A percentile compares a stretch with the other conserved stretches of the same genome.
phyloP scores from a whole-genome alignment of 2,329 filamentous ascomycete species.

The Pezicula carpinea region DNA sequence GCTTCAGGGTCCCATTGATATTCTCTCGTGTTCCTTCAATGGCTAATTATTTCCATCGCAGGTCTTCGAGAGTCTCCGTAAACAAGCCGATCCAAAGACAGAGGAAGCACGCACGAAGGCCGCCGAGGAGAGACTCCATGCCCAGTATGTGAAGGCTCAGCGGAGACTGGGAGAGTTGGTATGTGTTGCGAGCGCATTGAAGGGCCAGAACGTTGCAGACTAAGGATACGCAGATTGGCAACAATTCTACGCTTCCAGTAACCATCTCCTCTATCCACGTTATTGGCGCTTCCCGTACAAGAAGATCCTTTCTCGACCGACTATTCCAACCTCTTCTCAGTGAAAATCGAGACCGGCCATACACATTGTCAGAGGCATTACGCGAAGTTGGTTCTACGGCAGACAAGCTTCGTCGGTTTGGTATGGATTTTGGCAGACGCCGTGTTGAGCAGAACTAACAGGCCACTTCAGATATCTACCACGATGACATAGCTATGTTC shows the following conservation, averaged over 20 bases:
- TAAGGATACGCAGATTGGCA: constrained; percentile 52
- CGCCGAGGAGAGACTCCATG: constrained; percentile 40
- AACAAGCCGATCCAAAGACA: constrained; percentile 53
- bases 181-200: constrained; percentile 18
- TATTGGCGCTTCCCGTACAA: constrained; percentile 78
- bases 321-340: constrained; percentile 75
- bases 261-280: constrained; percentile 83
- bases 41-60: constrained; percentile 27
- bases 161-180: constrained; percentile 62
- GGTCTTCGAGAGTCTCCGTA: constrained; percentile 57
- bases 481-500: constrained; percentile 75
- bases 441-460: too few relatives aligned
- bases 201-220: background rate
- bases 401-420: constrained; percentile 73
- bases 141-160: constrained; percentile 43
- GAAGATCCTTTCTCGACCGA: constrained; percentile 75
- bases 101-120: constrained; percentile 55
- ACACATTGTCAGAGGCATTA: constrained; percentile 77
- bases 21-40: constrained; percentile 23
- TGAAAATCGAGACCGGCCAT: constrained; percentile 59
- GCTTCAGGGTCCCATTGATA: constrained; percentile 21
- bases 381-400: constrained; percentile 65
- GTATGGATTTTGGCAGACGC: constrained; percentile 41
- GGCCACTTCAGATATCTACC: constrained; percentile 60
- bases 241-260: constrained; percentile 82